Conservation (phyloP, 2,329 filamentous ascomycete genomes). For the Diaporthe citriasiana region DNA sequence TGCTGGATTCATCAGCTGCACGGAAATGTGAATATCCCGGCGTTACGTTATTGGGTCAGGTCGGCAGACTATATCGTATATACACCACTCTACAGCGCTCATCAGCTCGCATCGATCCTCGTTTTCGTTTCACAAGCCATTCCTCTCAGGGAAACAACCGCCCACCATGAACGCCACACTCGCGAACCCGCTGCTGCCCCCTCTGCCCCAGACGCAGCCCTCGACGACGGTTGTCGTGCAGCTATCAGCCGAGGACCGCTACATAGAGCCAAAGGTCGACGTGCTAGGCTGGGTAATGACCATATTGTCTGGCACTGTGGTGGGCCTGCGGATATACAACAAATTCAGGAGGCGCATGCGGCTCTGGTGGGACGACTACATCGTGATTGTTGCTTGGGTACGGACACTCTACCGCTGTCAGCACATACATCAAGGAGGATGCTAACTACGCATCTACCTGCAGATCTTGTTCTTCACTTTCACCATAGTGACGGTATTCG, state of each 20-base stretch:
- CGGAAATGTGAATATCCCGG: background rate
- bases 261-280: conserved; percentile 23
- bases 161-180: conserved; percentile 14
- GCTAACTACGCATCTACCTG: background rate
- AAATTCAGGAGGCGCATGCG: conserved; percentile 15
- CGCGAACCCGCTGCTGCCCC: conserved; percentile 1
- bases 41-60: background rate
- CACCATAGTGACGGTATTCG: background rate
- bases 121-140: conserved; percentile 19
- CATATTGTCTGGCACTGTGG: conserved; percentile 11
- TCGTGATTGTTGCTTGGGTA: conserved; percentile 36
- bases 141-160: conserved; percentile 7
- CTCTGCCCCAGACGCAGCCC: conserved; percentile 7
- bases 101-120: conserved; percentile 8
- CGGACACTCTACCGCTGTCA: background rate
- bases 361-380: conserved; percentile 38
- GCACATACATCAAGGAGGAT: background rate
- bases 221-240: background rate
- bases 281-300: conserved; percentile 15
- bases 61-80: background rate
- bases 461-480: conserved; percentile 21
- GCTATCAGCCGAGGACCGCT: conserved; percentile 13
- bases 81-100: background rate
- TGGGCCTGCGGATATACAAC: conserved; percentile 33
- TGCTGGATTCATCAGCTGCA: conserved; percentile 9